These are phyloP conservation scores for Zelonia costaricensis DNA, from an alignment of 208 protist genomes.

Conservation along the genomic window DNA sequence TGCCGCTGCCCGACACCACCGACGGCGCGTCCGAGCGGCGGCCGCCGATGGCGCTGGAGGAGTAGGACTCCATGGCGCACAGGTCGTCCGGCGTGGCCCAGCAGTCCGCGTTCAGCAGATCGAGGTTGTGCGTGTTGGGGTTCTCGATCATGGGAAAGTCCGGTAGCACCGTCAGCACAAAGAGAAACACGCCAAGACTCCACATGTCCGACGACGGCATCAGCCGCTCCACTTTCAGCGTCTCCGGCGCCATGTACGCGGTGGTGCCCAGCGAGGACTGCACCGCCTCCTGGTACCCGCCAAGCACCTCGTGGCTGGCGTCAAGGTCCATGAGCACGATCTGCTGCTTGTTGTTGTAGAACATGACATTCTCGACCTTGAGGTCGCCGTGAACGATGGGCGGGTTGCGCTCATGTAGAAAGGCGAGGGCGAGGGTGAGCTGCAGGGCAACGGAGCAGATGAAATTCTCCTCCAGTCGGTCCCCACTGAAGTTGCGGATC, in stretches of 20 bases:
- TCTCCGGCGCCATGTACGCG: slow-evolving; percentile 81
- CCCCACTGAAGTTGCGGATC: slow-evolving; percentile 45
- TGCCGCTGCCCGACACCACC: background rate
- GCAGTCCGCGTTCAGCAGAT: slow-evolving; percentile 54
- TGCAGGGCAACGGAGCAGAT: slow-evolving; percentile 67
- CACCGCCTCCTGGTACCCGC: slow-evolving; percentile 28
- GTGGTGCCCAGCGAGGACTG: slow-evolving; percentile 45
- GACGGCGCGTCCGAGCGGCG: slow-evolving; percentile 1
- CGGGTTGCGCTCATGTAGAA: slow-evolving; percentile 77
- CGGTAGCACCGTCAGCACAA: slow-evolving; percentile 71
- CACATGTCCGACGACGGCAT: slow-evolving; percentile 84
- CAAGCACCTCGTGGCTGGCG: slow-evolving; percentile 51
- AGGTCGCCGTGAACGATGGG: slow-evolving; percentile 84
- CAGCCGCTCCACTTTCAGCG: slow-evolving; percentile 47
- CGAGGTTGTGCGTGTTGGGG: slow-evolving; percentile 42
- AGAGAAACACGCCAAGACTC: slow-evolving; percentile 77
- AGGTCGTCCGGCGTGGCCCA: slow-evolving; percentile 62
- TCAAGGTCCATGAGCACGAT: slow-evolving; percentile 85
- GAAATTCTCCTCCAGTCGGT: slow-evolving; percentile 52
- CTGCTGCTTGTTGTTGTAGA: slow-evolving; percentile 49
- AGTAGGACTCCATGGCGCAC: slow-evolving; percentile 36
- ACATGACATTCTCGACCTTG: slow-evolving; percentile 79
- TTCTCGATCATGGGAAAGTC: slow-evolving; percentile 78
- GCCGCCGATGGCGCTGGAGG: slow-evolving; percentile 19
- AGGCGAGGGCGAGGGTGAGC: slow-evolving; percentile 49